Conservation (phyloP, 371 early-diverging fungal genomes). For the Encephalitozoon romaleae region DNA sequence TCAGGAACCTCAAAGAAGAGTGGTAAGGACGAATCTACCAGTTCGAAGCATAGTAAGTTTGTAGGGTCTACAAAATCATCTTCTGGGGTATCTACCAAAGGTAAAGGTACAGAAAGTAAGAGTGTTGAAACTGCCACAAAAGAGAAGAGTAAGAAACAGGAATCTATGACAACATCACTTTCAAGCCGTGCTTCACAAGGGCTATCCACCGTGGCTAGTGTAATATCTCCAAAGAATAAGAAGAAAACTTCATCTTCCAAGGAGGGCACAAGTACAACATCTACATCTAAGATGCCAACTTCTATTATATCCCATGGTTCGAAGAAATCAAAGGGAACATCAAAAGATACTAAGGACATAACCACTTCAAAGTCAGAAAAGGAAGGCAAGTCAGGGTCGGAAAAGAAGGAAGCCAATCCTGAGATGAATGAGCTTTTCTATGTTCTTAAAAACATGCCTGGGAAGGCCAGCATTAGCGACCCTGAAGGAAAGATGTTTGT, state of each 20-base stretch:
- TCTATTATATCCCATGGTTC: not conserved
- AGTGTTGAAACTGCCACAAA: not conserved
- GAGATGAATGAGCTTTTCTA: slow-evolving; percentile 36
- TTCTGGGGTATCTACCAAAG: not conserved
- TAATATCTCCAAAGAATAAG: not conserved
- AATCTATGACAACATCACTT: not conserved
- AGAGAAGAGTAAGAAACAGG: not conserved
- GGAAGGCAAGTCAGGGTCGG: not conserved
- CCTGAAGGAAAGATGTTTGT: slow-evolving; percentile 21
- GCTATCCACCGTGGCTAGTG: not conserved
- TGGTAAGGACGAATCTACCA: not conserved
- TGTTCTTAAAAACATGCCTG: slow-evolving; percentile 51
- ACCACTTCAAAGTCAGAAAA: not conserved
- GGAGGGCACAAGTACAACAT: not conserved
- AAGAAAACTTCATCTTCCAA: not conserved
- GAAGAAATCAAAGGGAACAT: not conserved
- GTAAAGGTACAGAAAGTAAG: not conserved
- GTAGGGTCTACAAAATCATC: not conserved
- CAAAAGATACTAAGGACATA: not conserved
- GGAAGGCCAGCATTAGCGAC: not conserved
- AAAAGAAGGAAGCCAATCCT: not conserved
- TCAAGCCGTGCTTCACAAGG: not conserved
- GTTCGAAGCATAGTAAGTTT: not conserved
- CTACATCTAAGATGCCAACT: not conserved
- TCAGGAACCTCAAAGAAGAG: not conserved